Percentiles rank a stretch among this genome's conserved stretches.
Evolutionary conservation across 345 rosid species (phyloP).

Genomic region (Geranium brycei): DNA sequence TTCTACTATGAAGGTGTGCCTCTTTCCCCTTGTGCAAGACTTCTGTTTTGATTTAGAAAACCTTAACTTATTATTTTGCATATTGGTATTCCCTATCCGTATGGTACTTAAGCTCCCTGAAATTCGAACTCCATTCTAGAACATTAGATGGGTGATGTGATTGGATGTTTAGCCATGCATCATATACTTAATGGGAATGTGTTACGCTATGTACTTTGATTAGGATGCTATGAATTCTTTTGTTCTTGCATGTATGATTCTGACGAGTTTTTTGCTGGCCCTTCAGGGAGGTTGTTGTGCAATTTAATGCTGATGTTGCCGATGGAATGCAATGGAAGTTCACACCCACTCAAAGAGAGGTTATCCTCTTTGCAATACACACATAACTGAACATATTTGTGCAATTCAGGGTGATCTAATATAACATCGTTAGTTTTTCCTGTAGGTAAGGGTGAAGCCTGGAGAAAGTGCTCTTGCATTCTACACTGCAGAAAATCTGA

Average conservation of each 20-base stretch:
- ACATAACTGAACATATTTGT: not conserved
- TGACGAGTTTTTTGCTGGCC: slow-evolving; percentile 4
- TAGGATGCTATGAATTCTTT: not conserved
- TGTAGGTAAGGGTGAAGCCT: slow-evolving; percentile 77
- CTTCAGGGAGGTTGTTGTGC: slow-evolving; percentile 75
- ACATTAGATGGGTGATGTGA: too few relatives aligned
- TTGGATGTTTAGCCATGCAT: not conserved
- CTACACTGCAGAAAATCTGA: slow-evolving; percentile 85
- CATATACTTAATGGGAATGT: not conserved
- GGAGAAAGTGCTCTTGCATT: slow-evolving; percentile 97
- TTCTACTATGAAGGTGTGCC: too few relatives aligned
- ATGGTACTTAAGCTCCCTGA: too few relatives aligned
- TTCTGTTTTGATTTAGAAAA: too few relatives aligned
- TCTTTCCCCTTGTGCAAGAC: too few relatives aligned
- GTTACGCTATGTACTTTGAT: not conserved
- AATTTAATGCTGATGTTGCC: slow-evolving; percentile 91
- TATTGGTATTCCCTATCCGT: too few relatives aligned
- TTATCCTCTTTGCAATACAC: slow-evolving; percentile 8
- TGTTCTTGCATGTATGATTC: not conserved
- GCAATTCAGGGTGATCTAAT: not conserved
- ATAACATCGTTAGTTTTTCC: slow-evolving; percentile 1
- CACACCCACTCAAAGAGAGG: slow-evolving; percentile 94
- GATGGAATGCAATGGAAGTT: slow-evolving; percentile 99
- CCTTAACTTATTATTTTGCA: too few relatives aligned
- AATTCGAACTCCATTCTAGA: too few relatives aligned